Conservation (phyloP, 2,329 filamentous ascomycete genomes). For the Ophiocordyceps camponoti-floridani region DNA sequence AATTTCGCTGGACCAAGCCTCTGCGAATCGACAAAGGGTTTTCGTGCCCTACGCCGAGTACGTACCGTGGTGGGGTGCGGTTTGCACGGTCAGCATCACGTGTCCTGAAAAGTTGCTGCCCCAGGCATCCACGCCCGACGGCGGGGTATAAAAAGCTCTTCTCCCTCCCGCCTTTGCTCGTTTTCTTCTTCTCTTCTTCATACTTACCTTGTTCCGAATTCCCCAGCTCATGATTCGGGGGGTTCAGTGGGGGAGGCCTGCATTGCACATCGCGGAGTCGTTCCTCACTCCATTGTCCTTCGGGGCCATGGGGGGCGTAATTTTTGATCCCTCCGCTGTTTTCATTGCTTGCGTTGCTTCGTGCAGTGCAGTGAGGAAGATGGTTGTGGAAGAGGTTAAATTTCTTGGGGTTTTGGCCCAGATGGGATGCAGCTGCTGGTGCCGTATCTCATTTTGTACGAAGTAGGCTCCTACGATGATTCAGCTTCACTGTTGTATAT, state of each 20-base stretch:
- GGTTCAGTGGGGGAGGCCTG: constrained; percentile 28
- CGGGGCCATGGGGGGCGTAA: constrained; percentile 34
- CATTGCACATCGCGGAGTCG: constrained; percentile 37
- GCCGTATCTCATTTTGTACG: too few species aligned
- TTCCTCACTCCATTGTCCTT: constrained; percentile 32
- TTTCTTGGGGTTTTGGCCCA: too few species aligned
- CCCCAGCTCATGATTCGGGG: constrained; percentile 26
- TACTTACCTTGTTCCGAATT: constrained; percentile 34
- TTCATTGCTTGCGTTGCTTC: constrained; percentile 25
- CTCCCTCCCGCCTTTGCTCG: constrained; percentile 3
- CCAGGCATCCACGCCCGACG: constrained; percentile 6
- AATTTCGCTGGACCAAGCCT: constrained; percentile 19
- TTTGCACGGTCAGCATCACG: constrained; percentile 7
- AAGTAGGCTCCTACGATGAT: too few species aligned
- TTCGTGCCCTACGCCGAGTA: constrained; percentile 20
- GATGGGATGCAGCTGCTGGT: too few species aligned
- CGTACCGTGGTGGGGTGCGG: constrained; percentile 14
- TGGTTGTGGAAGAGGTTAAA: too few species aligned
- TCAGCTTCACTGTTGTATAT: too few species aligned
- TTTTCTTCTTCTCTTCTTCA: constrained; percentile 23
- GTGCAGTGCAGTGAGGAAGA: constrained; percentile 26
- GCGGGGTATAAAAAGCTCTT: constrained; percentile 15
- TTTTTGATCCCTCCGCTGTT: constrained; percentile 30
- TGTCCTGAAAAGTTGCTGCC: constrained; percentile 6
- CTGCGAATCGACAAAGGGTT: constrained; percentile 23